Evolutionary conservation across 441 rosid genomes (phyloP), one percentile per base, ranked within the genome.

Genomic region (Pelargonium fulgidum): DNA sequence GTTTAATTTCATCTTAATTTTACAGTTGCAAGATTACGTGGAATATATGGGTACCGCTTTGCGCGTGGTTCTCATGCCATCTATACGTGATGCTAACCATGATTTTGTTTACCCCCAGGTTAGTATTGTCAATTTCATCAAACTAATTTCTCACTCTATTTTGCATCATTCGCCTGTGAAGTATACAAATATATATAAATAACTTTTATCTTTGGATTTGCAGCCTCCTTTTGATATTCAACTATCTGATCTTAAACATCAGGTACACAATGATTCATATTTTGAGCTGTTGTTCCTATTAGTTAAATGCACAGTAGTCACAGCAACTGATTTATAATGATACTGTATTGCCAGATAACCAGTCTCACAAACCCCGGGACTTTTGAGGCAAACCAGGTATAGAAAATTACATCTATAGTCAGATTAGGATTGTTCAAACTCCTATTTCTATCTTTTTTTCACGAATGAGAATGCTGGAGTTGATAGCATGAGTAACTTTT

Each of bases 31-130:
- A 78, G 98, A 90, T 73, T 81, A 90, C 70, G 85, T 82, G 52
- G 98, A 89, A 72, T 85, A 83, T 74, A 83, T 86, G 86, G 98
- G 98, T 42, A 72, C 87, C 54, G 81, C 80, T 77, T 87, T 78
- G 71, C 85, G 75, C 4, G 89, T 89, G 79, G 67, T 90, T 76
- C 81, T 90, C 67, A 87, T 90, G 42, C 98, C 99, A 78, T 92
- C 99, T 50, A 79, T 76, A 42, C 85, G 97, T 29, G 99, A 95
- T 78, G 97, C 98, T 72, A 83, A 87, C 84, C 98, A 95, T 79
- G 96, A 90, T 78, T 86, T 84, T 69, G 87, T 95, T 81, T 92
- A 89, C 84, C 99, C 98, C 69, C 99, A 94, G 99, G 97, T 94
- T 70, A 77, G 72, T 76, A 39, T 0, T 65, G 20, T 22, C 63